Evolutionary conservation across 106 monocot species (phyloP), one percentile per base, ranked within the genome.

Genomic region (Platanthera zijinensis): DNA sequence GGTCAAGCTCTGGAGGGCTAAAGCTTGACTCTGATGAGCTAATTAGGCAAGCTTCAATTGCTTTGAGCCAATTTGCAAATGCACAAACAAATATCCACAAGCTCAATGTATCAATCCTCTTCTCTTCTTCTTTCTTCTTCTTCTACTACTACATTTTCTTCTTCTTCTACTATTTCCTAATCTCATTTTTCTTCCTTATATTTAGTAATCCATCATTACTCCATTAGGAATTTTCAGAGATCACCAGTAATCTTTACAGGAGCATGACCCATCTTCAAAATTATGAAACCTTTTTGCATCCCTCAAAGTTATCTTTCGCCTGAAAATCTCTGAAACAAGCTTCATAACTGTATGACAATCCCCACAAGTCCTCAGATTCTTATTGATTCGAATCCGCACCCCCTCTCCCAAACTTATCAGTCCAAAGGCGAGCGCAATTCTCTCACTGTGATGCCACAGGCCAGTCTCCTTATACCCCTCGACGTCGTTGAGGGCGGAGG

Each of bases 291-390:
- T 82, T 11, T 77, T 87, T 1, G 89, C 71, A 48, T 92, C 92
- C 47, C 92, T 87, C 10, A 87, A 81, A 63, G 89, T 77, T 3
- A 92, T 57, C 6, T 69, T 6, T 46, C 89, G 54, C 48, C 74
- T 28, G 49, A 84, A 85, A 18, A 74, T 74, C 69, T 82, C 80
- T 0, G 89, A 92, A 0, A 87, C 85, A 67, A 89, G 47, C 82
- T 89, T 87, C 89, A 92, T 89, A 59, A 84, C 63, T 13, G 79
- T 77, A 49, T 92, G 92, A 49, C 89, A 92, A 76, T 92, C 89
- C 15, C 87, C 85, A 50, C 89, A 89, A 19, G 87, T 87, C 53
- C 89, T 85, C 18, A 87, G 78, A 67, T 92, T 92, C 74, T 89
- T 89, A 9, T 87, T 85, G 30, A 89, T 80, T 14, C 87, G 85